Evolutionary conservation across 371 early-diverging fungal genomes (phyloP), one percentile per base, ranked within the genome.

Genomic region (Rhizopus delemar): DNA sequence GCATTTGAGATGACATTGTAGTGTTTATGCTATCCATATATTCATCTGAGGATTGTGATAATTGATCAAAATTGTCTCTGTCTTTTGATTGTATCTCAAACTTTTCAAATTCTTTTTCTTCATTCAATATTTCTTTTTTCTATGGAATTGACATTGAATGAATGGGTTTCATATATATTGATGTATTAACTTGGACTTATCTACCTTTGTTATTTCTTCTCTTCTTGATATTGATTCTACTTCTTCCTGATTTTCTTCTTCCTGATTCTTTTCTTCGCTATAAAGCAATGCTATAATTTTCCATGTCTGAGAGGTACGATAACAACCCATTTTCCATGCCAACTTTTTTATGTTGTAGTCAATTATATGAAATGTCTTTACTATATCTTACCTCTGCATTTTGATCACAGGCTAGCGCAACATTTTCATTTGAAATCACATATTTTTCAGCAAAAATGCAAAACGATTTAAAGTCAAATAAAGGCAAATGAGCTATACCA

Each of bases 251-350:
- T 63, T 48, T 15, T 55, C 66, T 46, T 28, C 73, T 63, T n/a
- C 70, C 59, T 50, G 66, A 22, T 22, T 22, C 65, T 41, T 69
- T 11, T 65, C 36, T 4, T 56, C 73, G 15, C 70, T 81, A 65
- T 79, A 90, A 36, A 92, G 69, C 36, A 90, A 66, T 39, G 84
- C 82, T n/a, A 92, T 54, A 13, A 92, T 81, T 41, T 79, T 84
- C 94, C 94, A 93, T 8, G 92, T 89, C 63, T 92, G 92, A 8
- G 90, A 83, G 4, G 89, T 86, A 16, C 89, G 82, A 52, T 78
- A 86, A 28, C 80, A 71, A 29, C 83, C 84, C 58, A 86, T 73
- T 54, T 85, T 82, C 75, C 78, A 81, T 3, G 90, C 91, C 33
- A 80, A 55, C 85, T 85, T 53, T 41, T 45, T 22, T 13, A 58